Evolutionary conservation across 306 rosid species (phyloP).

Genomic region (Dryas alaskensis): DNA sequence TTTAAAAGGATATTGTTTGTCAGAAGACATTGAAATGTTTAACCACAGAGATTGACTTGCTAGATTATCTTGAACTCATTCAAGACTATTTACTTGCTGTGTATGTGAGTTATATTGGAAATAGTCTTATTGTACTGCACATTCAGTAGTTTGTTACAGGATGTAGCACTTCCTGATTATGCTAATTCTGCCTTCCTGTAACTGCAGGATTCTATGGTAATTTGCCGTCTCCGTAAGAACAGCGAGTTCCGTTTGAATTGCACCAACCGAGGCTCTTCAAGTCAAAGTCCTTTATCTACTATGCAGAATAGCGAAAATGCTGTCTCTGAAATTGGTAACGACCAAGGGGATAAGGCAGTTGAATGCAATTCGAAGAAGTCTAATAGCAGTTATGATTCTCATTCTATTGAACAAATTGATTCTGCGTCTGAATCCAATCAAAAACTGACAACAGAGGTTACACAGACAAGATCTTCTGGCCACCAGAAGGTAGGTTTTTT

Average conservation of each 20-base stretch:
- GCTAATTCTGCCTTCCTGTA: neutral
- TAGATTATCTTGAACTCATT: neutral
- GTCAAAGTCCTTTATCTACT: conserved; percentile 33
- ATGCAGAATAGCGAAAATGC: conserved; percentile 44
- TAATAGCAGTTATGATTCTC: conserved; percentile 61
- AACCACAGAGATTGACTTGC: neutral
- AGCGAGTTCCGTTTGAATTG: conserved; percentile 51
- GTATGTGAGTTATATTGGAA: neutral
- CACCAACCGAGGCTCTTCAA: conserved; percentile 49
- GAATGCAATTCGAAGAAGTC: conserved; percentile 47
- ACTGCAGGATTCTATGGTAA: conserved; percentile 72
- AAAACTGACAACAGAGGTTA: conserved; percentile 38
- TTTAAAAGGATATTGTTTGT: neutral
- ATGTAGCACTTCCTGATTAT: neutral
- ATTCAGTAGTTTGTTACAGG: neutral
- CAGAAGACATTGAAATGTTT: neutral
- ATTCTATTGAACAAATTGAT: conserved; percentile 66
- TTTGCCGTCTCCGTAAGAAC: conserved; percentile 87
- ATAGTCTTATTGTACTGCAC: neutral
- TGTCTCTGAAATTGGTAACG: conserved; percentile 37
- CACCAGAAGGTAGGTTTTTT: conserved; percentile 41
- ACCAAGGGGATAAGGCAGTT: conserved; percentile 52
- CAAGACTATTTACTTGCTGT: neutral
- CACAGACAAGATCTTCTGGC: conserved; percentile 38
- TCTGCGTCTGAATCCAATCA: conserved; percentile 55